Evolutionary conservation across 371 early-diverging fungal genomes (phyloP).

Genomic region (Funneliformis caledonium): DNA sequence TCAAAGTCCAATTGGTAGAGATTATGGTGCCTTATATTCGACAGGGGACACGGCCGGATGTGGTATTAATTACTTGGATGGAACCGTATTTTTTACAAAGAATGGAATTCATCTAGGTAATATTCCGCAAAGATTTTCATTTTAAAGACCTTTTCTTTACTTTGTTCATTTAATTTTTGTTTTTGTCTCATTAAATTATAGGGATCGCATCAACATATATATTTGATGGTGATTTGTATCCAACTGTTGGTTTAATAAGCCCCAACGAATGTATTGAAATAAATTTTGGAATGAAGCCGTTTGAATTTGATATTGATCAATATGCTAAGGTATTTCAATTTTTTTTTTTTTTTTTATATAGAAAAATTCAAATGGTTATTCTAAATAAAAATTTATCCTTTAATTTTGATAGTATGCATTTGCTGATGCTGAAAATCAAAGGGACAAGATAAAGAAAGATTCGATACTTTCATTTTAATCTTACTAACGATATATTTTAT

Average conservation of each 20-base stretch:
- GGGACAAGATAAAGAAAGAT: too few species aligned
- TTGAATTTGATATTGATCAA: conserved; percentile 84
- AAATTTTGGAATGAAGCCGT: conserved; percentile 89
- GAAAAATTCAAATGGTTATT: too few species aligned
- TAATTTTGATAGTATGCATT: too few species aligned
- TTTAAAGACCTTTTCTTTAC: conserved; percentile 41
- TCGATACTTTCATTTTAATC: too few species aligned
- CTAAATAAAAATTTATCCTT: too few species aligned
- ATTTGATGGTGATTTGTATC: conserved; percentile 62
- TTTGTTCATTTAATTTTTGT: neutral
- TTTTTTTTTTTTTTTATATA: neutral
- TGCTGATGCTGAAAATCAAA: too few species aligned
- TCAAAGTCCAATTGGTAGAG: conserved; percentile 64
- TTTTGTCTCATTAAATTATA: conserved; percentile 36
- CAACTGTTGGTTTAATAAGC: conserved; percentile 90
- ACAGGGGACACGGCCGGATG: conserved; percentile 93
- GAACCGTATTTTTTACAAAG: conserved; percentile 85
- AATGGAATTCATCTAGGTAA: conserved; percentile 85
- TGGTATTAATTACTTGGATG: conserved; percentile 79
- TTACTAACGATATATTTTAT: too few species aligned
- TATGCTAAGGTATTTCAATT: conserved; percentile 62
- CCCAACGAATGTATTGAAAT: conserved; percentile 81
- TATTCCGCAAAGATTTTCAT: neutral
- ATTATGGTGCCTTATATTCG: conserved; percentile 90
- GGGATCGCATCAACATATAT: conserved; percentile 59